Conservation (phyloP, 805 yeast genomes). For the Saturnispora gosingensis region DNA sequence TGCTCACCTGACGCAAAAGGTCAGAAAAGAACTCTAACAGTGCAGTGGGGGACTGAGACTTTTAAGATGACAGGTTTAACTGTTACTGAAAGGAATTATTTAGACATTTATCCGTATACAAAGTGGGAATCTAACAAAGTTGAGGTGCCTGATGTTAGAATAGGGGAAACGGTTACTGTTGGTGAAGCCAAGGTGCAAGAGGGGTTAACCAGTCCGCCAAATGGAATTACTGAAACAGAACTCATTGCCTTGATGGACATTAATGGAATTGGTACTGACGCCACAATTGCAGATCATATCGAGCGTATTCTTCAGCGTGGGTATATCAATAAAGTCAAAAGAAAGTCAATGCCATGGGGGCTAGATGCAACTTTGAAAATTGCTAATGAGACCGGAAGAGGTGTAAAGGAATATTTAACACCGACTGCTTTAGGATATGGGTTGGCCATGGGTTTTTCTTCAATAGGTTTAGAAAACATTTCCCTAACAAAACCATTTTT, state of each 20-base stretch:
- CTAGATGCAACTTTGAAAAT: neutral
- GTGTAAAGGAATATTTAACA: constrained; percentile 37
- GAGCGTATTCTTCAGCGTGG: constrained; percentile 63
- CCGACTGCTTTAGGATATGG: constrained; percentile 85
- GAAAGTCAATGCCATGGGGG: constrained; percentile 5
- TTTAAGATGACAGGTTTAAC: constrained; percentile 68
- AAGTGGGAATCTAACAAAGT: constrained; percentile 61
- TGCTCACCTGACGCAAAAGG: constrained; percentile 91
- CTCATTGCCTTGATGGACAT: constrained; percentile 89
- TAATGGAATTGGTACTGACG: constrained; percentile 98
- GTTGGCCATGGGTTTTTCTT: constrained; percentile 79
- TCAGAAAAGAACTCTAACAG: constrained; percentile 44
- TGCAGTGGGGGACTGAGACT: constrained; percentile 71
- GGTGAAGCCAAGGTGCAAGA: constrained; percentile 48
- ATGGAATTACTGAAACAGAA: constrained; percentile 83
- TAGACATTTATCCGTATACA: constrained; percentile 71
- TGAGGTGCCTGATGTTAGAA: constrained; percentile 52
- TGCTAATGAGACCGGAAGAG: constrained; percentile 29
- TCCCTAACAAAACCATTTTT: constrained; percentile 85
- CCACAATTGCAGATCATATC: constrained; percentile 97
- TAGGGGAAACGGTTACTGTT: constrained; percentile 51
- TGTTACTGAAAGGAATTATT: constrained; percentile 64
- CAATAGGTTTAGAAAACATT: constrained; percentile 58
- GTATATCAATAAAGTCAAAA: constrained; percentile 43
- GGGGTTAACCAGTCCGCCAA: constrained; percentile 78